A percentile compares a stretch with the other conserved stretches of the same genome.
phyloP scores from a whole-genome alignment of 2,329 filamentous ascomycete genomes.

The Fusarium sp. region DNA sequence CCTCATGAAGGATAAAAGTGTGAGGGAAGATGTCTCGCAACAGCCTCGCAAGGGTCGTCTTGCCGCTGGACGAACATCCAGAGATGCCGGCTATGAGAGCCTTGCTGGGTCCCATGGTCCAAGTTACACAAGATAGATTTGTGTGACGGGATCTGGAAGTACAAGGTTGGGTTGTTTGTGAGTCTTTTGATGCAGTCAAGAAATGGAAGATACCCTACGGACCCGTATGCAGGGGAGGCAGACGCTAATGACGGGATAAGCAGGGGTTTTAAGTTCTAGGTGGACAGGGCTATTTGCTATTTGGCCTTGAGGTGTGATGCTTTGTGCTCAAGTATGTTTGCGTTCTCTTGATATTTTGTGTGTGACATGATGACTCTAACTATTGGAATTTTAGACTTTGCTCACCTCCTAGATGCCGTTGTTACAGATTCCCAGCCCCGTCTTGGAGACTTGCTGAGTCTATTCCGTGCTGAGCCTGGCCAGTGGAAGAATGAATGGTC shows the following conservation, averaged over 20 bases:
- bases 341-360: not conserved
- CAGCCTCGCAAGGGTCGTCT: conserved; percentile 89
- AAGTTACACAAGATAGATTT: not conserved
- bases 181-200: conserved; percentile 2
- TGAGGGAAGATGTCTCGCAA: conserved; percentile 82
- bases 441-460: not conserved
- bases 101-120: conserved; percentile 51
- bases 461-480: conserved; percentile 14
- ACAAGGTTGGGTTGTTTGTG: not conserved
- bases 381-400: too few species aligned
- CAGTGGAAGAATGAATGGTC: not conserved
- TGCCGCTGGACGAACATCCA: conserved; percentile 91
- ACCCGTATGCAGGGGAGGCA: conserved; percentile 15
- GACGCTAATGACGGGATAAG: conserved; percentile 8
- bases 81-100: conserved; percentile 81
- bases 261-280: conserved; percentile 6
- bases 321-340: not conserved
- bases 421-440: too few species aligned
- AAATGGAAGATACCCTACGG: conserved; percentile 4
- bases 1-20: conserved; percentile 88
- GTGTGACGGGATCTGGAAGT: not conserved
- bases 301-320: not conserved
- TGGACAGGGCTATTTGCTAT: not conserved
- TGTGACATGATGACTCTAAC: not conserved
- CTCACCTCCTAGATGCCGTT: too few species aligned